Percentiles rank a stretch among this genome's conserved stretches.
Evolutionary conservation across 352 stramenopile genomes (phyloP).

Genomic region (Globisporangium iwayamae): DNA sequence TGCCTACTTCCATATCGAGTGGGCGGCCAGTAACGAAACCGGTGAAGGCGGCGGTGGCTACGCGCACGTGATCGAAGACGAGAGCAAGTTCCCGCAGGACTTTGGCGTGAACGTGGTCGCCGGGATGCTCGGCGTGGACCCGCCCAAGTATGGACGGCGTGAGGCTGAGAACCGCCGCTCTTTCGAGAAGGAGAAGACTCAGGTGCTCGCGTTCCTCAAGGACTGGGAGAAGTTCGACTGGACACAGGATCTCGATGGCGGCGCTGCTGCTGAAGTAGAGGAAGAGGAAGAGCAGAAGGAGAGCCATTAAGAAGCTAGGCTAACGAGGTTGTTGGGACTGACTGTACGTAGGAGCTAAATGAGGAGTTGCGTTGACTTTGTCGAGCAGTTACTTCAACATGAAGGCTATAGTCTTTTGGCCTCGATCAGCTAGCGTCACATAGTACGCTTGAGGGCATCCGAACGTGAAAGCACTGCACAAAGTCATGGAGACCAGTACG

Average conservation of each 20-base stretch:
- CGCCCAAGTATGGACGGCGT: conserved; percentile 55
- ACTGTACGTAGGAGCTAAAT: no score
- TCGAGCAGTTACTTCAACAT: no score
- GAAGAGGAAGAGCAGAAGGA: neutral
- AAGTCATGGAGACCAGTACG: no score
- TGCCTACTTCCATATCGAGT: conserved; percentile 85
- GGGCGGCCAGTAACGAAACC: conserved; percentile 19
- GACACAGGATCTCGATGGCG: conserved; percentile 69
- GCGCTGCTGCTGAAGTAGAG: conserved; percentile 1
- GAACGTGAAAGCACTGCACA: no score
- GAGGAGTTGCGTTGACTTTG: no score
- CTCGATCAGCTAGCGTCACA: no score
- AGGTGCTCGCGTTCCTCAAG: conserved; percentile 59
- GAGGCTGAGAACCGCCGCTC: conserved; percentile 29
- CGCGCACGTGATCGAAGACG: conserved; percentile 81
- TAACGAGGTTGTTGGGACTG: no score
- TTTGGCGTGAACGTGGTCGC: conserved; percentile 79
- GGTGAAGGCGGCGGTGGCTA: conserved; percentile 53
- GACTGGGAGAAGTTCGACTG: conserved; percentile 73
- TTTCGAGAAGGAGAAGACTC: conserved; percentile 55
- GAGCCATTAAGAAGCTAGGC: neutral
- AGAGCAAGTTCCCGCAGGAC: conserved; percentile 63
- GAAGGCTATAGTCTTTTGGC: no score
- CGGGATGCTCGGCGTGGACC: conserved; percentile 69
- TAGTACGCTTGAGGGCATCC: no score